Percentiles rank a stretch among this genome's conserved stretches.
phyloP scores from a whole-genome alignment of 1,139 yeast genomes.

The Geotrichum armillariae region DNA sequence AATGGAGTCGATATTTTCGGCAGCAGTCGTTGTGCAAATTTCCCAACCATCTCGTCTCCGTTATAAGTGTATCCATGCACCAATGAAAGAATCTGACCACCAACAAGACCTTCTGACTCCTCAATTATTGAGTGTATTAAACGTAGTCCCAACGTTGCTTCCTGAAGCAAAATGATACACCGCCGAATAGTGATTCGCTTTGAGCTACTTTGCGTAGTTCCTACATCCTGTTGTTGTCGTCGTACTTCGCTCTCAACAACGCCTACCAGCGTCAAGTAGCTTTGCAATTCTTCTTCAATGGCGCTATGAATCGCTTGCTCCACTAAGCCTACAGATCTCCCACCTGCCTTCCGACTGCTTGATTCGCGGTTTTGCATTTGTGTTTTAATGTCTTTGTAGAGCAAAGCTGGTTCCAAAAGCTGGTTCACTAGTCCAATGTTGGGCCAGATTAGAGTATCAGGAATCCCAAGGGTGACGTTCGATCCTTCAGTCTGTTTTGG shows the following conservation, averaged over 20 bases:
- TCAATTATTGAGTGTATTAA: slow-evolving; percentile 47
- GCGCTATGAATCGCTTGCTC: slow-evolving; percentile 65
- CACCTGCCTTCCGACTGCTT: slow-evolving; percentile 4
- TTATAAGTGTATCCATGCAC: slow-evolving; percentile 54
- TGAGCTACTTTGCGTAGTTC: neutral
- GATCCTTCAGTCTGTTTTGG: slow-evolving; percentile 27
- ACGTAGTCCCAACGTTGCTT: slow-evolving; percentile 57
- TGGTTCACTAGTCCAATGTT: slow-evolving; percentile 56
- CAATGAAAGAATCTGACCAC: slow-evolving; percentile 58
- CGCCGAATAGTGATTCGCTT: slow-evolving; percentile 40
- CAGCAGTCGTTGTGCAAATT: slow-evolving; percentile 50
- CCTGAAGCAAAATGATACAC: slow-evolving; percentile 49
- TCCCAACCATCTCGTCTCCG: slow-evolving; percentile 59
- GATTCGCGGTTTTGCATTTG: slow-evolving; percentile 35
- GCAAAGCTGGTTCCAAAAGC: slow-evolving; percentile 71
- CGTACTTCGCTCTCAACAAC: slow-evolving; percentile 45
- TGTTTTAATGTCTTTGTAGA: slow-evolving; percentile 51
- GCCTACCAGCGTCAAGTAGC: slow-evolving; percentile 59
- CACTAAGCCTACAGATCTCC: slow-evolving; percentile 44
- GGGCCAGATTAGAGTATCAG: slow-evolving; percentile 56
- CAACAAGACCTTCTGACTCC: slow-evolving; percentile 43
- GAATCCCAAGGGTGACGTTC: slow-evolving; percentile 41
- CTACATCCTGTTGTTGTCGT: slow-evolving; percentile 26
- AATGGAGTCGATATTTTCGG: slow-evolving; percentile 58
- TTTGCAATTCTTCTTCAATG: slow-evolving; percentile 52